phyloP scores from a whole-genome alignment of 177 flowering plant genomes.

The Tripterygium wilfordii region DNA sequence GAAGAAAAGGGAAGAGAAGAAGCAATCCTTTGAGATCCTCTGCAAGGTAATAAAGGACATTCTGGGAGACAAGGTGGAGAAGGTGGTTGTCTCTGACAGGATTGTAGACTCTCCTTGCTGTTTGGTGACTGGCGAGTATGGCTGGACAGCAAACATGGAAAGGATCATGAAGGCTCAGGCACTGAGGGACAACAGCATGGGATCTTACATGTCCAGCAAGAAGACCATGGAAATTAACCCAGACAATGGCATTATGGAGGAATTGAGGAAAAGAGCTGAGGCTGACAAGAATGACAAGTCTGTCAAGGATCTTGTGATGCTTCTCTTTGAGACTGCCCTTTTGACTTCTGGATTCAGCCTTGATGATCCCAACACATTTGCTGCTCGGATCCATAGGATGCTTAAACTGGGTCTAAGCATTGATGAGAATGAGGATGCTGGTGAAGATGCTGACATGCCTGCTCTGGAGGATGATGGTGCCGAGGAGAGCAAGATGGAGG shows the following conservation, averaged over 20 bases:
- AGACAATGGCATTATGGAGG: constrained; percentile 64
- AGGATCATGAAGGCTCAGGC: constrained; percentile 80
- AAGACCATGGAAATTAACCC: constrained; percentile 77
- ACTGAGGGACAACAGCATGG: constrained; percentile 60
- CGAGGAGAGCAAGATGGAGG: constrained; percentile 96
- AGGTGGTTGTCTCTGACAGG: constrained; percentile 67
- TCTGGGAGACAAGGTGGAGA: constrained; percentile 71
- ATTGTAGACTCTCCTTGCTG: constrained; percentile 82
- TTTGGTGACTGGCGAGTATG: constrained; percentile 76
- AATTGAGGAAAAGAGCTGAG: constrained; percentile 63
- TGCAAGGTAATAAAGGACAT: constrained; percentile 73
- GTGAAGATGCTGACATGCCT: constrained; percentile 60
- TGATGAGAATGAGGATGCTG: constrained; percentile 48
- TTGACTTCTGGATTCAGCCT: constrained; percentile 63
- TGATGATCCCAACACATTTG: constrained; percentile 63
- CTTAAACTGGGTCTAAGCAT: constrained; percentile 60
- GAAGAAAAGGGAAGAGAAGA: constrained; percentile 52
- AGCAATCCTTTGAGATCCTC: constrained; percentile 56
- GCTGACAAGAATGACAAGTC: constrained; percentile 66
- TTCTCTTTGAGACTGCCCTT: constrained; percentile 58
- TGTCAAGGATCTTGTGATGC: constrained; percentile 50
- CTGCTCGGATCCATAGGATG: constrained; percentile 58
- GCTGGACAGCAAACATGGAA: constrained; percentile 75
- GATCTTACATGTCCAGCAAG: constrained; percentile 69
- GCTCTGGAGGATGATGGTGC: constrained; percentile 58